Conservation (phyloP, 2,329 filamentous ascomycete species). For the Hypoxylon sp. region DNA sequence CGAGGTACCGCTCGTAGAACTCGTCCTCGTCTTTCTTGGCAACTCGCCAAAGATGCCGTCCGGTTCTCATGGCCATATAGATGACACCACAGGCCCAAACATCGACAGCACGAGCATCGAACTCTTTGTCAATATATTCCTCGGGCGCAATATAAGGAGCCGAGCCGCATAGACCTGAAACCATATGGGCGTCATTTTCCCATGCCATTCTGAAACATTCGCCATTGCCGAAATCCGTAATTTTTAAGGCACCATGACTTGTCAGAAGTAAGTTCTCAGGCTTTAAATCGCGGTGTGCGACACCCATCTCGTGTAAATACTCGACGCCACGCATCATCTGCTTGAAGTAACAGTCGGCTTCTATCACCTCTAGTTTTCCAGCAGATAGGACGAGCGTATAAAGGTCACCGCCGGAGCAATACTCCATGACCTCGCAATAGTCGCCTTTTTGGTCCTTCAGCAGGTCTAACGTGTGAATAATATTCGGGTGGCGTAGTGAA, state of each 20-base stretch:
- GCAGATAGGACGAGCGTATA: slow-evolving; percentile 94
- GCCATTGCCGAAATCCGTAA: slow-evolving; percentile 98
- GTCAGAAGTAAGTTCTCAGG: slow-evolving; percentile 96
- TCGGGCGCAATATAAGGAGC: slow-evolving; percentile 98
- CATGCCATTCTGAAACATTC: slow-evolving; percentile 99
- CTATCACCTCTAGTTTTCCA: slow-evolving; percentile 89
- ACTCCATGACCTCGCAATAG: slow-evolving; percentile 99
- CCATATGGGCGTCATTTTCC: slow-evolving; percentile 99
- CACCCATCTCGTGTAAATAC: slow-evolving; percentile 99
- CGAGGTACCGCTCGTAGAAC: slow-evolving; percentile 94
- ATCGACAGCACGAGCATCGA: slow-evolving; percentile 97
- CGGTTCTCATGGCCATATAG: slow-evolving; percentile 99
- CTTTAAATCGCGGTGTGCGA: slow-evolving; percentile 96
- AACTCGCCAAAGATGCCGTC: slow-evolving; percentile 95
- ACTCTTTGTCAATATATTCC: slow-evolving; percentile 95
- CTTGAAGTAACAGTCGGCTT: slow-evolving; percentile 99
- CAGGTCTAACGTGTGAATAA: slow-evolving; percentile 96
- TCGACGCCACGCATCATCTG: slow-evolving; percentile 99
- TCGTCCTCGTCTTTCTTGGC: slow-evolving; percentile 97
- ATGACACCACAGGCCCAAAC: slow-evolving; percentile 99
- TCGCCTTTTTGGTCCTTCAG: slow-evolving; percentile 97
- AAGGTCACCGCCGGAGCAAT: slow-evolving; percentile 94
- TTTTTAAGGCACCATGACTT: slow-evolving; percentile 92
- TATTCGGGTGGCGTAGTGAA: slow-evolving; percentile 94
- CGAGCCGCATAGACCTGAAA: slow-evolving; percentile 94